phyloP scores from a whole-genome alignment of 257 asterid genomes.

The Anisodus tanguticus region DNA sequence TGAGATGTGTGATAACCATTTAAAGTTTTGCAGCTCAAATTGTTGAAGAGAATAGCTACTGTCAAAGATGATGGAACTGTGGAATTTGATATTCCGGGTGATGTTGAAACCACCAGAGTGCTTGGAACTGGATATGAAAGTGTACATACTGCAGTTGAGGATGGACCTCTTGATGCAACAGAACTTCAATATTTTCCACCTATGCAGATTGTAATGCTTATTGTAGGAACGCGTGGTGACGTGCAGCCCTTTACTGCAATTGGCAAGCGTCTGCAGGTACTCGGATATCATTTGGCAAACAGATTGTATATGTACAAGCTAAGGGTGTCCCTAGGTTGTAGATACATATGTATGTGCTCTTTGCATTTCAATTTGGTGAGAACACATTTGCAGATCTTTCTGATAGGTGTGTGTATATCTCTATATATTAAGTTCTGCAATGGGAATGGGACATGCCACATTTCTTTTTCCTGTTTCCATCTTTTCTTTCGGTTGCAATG shows the following conservation, averaged over 20 bases:
- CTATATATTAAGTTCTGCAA: constrained; percentile 14
- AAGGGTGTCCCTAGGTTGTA: neutral
- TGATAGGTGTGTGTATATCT: neutral
- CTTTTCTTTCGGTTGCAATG: neutral
- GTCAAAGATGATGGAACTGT: constrained; percentile 91
- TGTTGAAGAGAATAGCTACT: constrained; percentile 89
- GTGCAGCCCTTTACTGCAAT: constrained; percentile 98
- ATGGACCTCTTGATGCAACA: constrained; percentile 63
- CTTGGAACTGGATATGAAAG: constrained; percentile 51
- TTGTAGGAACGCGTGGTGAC: constrained; percentile 98
- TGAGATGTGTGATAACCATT: constrained; percentile 43
- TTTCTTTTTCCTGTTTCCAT: constrained; percentile 4
- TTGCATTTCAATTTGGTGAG: constrained; percentile 22
- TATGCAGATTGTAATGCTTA: constrained; percentile 85
- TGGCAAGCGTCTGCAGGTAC: constrained; percentile 84
- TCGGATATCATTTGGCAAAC: constrained; percentile 8
- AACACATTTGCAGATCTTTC: neutral
- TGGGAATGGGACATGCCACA: neutral
- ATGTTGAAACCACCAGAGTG: constrained; percentile 59
- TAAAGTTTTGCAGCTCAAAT: constrained; percentile 81
- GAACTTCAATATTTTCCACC: constrained; percentile 79
- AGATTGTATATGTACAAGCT: constrained; percentile 2
- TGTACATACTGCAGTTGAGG: constrained; percentile 53
- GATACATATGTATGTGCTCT: neutral
- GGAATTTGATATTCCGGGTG: constrained; percentile 81